phyloP scores from a whole-genome alignment of 768 basidiomycete species.

The Strobilomyces dryophilus region DNA sequence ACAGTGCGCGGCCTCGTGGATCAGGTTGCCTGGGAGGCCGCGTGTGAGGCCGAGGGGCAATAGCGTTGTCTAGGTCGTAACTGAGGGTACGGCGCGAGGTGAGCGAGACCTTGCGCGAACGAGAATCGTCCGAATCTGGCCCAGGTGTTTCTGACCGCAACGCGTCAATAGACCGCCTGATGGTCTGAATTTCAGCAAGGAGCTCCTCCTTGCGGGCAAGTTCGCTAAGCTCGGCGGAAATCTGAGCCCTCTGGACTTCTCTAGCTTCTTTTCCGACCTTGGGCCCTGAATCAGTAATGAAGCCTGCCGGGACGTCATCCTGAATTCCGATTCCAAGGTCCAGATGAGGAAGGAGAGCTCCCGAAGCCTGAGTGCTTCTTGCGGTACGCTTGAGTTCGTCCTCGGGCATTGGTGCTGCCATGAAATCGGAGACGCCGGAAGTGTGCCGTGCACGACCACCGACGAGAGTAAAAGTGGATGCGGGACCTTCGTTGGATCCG shows the following conservation, averaged over 20 bases:
- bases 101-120: conserved; percentile 61
- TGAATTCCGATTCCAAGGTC: conserved; percentile 75
- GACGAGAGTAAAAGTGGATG: conserved; percentile 47
- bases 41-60: conserved; percentile 51
- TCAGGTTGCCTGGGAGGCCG: conserved; percentile 68
- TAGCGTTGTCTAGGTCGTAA: conserved; percentile 55
- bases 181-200: conserved; percentile 72
- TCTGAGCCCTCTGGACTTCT: conserved; percentile 32
- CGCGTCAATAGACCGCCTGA: conserved; percentile 74
- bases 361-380: conserved; percentile 45
- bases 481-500: conserved; percentile 41
- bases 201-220: conserved; percentile 67
- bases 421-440: conserved; percentile 73
- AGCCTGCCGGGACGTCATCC: conserved; percentile 68
- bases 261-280: conserved; percentile 28
- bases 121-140: conserved; percentile 45
- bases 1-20: conserved; percentile 65
- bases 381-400: conserved; percentile 56
- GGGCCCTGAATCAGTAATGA: conserved; percentile 49
- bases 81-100: conserved; percentile 67
- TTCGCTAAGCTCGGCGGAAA: conserved; percentile 45
- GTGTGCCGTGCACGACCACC: conserved; percentile 53
- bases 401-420: conserved; percentile 55
- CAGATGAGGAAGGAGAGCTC: conserved; percentile 58
- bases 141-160: conserved; percentile 67